Evolutionary conservation across 2,329 filamentous ascomycete genomes (phyloP).

Genomic region (Fusarium sp.): DNA sequence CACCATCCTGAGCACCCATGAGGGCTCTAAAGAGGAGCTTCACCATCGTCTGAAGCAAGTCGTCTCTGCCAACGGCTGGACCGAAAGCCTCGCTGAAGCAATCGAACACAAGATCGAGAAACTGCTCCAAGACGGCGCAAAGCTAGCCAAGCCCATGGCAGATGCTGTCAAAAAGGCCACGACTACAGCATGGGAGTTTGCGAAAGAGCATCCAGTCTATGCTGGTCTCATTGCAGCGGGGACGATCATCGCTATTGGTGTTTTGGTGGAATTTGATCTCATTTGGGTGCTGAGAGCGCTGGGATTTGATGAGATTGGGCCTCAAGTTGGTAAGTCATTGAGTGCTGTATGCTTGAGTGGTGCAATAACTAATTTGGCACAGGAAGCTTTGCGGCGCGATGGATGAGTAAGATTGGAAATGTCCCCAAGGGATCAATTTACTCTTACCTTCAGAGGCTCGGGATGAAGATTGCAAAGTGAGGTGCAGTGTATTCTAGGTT

Average conservation of each 20-base stretch:
- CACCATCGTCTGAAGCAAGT: conserved; percentile 23
- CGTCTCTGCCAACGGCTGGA: conserved; percentile 33
- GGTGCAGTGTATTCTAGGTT: not conserved
- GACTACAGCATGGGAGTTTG: conserved; percentile 26
- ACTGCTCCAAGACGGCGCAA: conserved; percentile 22
- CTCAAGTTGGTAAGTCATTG: conserved; percentile 29
- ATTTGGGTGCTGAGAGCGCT: conserved; percentile 40
- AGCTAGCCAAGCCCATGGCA: conserved; percentile 20
- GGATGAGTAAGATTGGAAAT: conserved; percentile 42
- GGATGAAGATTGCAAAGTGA: conserved; percentile 30
- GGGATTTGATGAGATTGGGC: conserved; percentile 38
- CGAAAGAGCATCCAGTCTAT: conserved; percentile 38
- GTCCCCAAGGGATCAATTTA: conserved; percentile 39
- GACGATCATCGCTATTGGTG: conserved; percentile 34
- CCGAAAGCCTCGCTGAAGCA: conserved; percentile 27
- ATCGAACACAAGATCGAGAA: conserved; percentile 36
- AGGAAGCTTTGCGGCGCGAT: conserved; percentile 44
- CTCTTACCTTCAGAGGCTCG: conserved; percentile 39
- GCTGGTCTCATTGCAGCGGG: conserved; percentile 34
- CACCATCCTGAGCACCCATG: conserved; percentile 15
- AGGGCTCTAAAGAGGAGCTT: not conserved
- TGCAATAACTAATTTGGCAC: accelerated
- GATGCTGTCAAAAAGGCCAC: conserved; percentile 32
- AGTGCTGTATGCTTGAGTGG: accelerated
- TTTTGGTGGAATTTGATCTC: conserved; percentile 36